A percentile compares a stretch with the other conserved stretches of the same genome.
Evolutionary conservation across 805 yeast genomes (phyloP).

Genomic region (Candida fluviatilis): DNA sequence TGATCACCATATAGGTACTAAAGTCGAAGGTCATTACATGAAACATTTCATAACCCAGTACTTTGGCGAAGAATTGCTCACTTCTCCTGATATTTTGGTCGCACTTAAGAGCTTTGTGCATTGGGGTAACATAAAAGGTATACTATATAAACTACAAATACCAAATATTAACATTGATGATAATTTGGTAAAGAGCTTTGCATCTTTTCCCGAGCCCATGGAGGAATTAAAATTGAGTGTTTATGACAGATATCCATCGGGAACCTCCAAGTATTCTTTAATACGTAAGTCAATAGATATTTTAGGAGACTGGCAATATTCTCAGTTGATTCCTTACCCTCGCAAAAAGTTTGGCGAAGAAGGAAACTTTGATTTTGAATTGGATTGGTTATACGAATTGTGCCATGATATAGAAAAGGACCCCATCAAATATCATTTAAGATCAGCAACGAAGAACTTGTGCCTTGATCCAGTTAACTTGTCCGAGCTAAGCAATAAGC

Average conservation of each 20-base stretch:
- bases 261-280: conserved; percentile 45
- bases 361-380: conserved; percentile 12
- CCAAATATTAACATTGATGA: conserved; percentile 32
- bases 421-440: conserved; percentile 47
- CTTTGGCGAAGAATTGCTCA: conserved; percentile 38
- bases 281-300: conserved; percentile 36
- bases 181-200: conserved; percentile 26
- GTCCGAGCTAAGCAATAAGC: conserved; percentile 23
- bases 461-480: conserved; percentile 31
- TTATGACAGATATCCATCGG: conserved; percentile 48
- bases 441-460: conserved; percentile 33
- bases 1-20: conserved; percentile 52
- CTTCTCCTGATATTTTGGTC: conserved; percentile 38
- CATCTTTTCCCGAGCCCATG: conserved; percentile 39
- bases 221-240: conserved; percentile 36
- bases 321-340: conserved; percentile 33
- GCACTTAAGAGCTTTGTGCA: conserved; percentile 50
- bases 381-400: conserved; percentile 31
- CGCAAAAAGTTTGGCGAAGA: not conserved
- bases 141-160: conserved; percentile 38
- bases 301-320: conserved; percentile 31
- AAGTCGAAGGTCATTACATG: conserved; percentile 43
- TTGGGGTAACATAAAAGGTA: conserved; percentile 51
- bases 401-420: conserved; percentile 44
- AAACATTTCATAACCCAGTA: conserved; percentile 32